Evolutionary conservation across 2,329 filamentous ascomycete genomes (phyloP).

Genomic region (Fusarium sp.): DNA sequence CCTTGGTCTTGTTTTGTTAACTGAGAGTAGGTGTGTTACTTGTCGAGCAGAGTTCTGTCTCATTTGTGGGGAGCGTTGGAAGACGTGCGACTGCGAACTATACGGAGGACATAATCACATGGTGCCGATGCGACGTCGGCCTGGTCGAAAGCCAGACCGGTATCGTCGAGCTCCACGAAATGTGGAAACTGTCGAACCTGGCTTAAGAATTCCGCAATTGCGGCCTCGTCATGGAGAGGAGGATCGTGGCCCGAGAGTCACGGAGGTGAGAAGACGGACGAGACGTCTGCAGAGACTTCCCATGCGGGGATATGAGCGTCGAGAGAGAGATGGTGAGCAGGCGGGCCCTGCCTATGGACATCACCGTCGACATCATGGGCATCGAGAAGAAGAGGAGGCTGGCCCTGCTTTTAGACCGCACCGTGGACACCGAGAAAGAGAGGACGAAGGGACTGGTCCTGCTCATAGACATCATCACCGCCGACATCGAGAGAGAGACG

Average conservation of each 20-base stretch:
- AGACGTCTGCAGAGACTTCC: neutral
- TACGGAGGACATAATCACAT: constrained; percentile 12
- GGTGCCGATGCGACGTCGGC: constrained; percentile 18
- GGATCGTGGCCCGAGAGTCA: neutral
- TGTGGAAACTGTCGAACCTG: neutral
- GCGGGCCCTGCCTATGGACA: neutral
- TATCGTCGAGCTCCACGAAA: constrained; percentile 20
- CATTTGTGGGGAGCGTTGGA: constrained; percentile 57
- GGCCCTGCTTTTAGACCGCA: neutral
- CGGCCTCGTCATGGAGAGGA: constrained; percentile 19
- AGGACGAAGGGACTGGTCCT: neutral
- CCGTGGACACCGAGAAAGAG: neutral
- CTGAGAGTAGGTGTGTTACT: constrained; percentile 46
- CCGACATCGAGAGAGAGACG: neutral
- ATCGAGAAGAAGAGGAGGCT: neutral
- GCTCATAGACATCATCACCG: neutral
- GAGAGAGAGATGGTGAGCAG: neutral
- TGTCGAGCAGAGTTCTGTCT: constrained; percentile 65
- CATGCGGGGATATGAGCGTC: neutral
- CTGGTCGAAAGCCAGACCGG: constrained; percentile 31
- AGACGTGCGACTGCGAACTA: constrained; percentile 49
- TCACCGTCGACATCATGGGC: neutral
- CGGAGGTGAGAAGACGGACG: neutral
- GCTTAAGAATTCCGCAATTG: constrained; percentile 29
- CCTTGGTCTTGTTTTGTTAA: neutral